Conservation (phyloP, 305 asterid genomes). For the Euphrasia arctica region DNA sequence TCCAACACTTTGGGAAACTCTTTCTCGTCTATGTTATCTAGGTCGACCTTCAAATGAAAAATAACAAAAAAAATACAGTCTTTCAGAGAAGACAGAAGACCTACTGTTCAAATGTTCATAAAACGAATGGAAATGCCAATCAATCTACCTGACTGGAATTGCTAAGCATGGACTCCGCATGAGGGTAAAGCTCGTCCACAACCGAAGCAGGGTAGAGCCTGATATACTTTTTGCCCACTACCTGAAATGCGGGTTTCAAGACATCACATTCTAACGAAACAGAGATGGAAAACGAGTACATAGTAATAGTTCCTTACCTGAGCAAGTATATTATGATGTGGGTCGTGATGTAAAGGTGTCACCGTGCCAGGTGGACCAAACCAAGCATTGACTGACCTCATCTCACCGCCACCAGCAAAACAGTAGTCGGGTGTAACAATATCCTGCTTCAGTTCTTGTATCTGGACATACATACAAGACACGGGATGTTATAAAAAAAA, state of each 20-base stretch:
- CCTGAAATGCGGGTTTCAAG: constrained; percentile 33
- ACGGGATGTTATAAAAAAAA: constrained; percentile 9
- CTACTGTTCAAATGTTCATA: neutral
- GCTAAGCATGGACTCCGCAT: constrained; percentile 61
- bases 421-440: constrained; percentile 91
- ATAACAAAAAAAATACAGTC: neutral
- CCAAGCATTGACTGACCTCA: constrained; percentile 94
- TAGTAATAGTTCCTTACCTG: constrained; percentile 76
- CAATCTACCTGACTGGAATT: constrained; percentile 86
- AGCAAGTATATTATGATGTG: constrained; percentile 95
- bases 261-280: neutral
- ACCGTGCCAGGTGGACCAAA: constrained; percentile 94
- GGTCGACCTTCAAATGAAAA: constrained; percentile 68
- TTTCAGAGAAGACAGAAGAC: no score
- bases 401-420: constrained; percentile 87
- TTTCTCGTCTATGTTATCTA: constrained; percentile 61
- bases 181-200: constrained; percentile 46
- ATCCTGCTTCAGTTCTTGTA: constrained; percentile 81
- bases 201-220: constrained; percentile 62
- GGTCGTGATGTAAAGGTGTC: constrained; percentile 97
- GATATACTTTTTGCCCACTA: constrained; percentile 53
- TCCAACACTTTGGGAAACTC: constrained; percentile 63
- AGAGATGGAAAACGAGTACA: constrained; percentile 7
- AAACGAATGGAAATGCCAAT: constrained; percentile 15
- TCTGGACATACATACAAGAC: constrained; percentile 44